A percentile compares a stretch with the other conserved stretches of the same genome.
These are phyloP conservation scores for Blastomyces emzantsi DNA, from an alignment of 2,329 filamentous ascomycete species.

Conservation along the genomic window DNA sequence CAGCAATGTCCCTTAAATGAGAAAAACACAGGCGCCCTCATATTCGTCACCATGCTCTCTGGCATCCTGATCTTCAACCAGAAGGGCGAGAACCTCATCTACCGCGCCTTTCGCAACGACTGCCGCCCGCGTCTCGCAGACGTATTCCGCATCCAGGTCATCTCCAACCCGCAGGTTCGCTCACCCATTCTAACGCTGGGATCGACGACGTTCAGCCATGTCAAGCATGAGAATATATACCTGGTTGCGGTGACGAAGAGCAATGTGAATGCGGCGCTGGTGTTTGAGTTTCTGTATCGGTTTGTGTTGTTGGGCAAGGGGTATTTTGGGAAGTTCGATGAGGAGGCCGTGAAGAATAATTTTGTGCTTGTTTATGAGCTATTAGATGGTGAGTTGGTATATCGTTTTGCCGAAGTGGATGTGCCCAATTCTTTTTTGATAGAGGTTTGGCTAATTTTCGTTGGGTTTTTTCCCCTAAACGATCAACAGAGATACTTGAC, in stretches of 20 bases:
- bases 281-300: conserved; percentile 96
- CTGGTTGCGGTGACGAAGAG: conserved; percentile 96
- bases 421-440: not conserved
- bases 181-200: conserved; percentile 95
- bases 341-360: conserved; percentile 99
- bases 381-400: conserved; percentile 59
- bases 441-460: not conserved
- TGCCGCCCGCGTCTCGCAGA: conserved; percentile 95
- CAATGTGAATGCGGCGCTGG: conserved; percentile 95
- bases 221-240: conserved; percentile 99
- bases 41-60: conserved; percentile 59
- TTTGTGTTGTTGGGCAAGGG: conserved; percentile 82
- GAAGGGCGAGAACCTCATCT: conserved; percentile 99
- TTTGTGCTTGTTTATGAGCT: conserved; percentile 98
- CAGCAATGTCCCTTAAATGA: not conserved
- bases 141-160: conserved; percentile 99
- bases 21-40: not conserved
- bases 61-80: conserved; percentile 98
- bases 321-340: conserved; percentile 98
- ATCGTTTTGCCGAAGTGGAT: not conserved
- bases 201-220: conserved; percentile 97
- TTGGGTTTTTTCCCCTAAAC: not conserved
- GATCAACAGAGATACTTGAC: conserved; percentile 81
- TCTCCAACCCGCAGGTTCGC: conserved; percentile 94
- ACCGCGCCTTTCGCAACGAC: conserved; percentile 97